These are phyloP conservation scores for Diaporthe velutina DNA, from an alignment of 2,329 filamentous ascomycete genomes.

Conservation along the genomic window DNA sequence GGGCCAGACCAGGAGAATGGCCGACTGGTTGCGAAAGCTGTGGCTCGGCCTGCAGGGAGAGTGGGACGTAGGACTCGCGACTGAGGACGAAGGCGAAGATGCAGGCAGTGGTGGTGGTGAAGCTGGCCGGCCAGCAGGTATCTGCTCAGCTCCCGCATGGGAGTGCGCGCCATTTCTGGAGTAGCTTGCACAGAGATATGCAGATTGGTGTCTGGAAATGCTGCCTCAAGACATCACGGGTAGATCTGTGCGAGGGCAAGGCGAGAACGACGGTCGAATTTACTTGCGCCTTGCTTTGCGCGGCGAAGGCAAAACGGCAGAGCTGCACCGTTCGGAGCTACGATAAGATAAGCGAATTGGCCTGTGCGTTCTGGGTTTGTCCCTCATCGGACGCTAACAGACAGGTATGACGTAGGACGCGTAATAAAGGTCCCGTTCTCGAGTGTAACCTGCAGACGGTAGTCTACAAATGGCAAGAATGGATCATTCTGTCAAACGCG, in stretches of 20 bases:
- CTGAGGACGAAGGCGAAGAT: conserved; percentile 27
- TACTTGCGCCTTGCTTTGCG: not conserved
- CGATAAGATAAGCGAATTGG: not conserved
- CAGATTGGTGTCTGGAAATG: too few relatives aligned
- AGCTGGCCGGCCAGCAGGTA: conserved; percentile 64
- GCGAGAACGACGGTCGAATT: not conserved
- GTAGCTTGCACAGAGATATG: too few relatives aligned
- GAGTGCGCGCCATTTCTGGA: conserved; percentile 58
- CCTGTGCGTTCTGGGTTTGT: not conserved
- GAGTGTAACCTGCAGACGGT: too few relatives aligned
- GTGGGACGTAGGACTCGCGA: not conserved
- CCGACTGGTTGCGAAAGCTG: not conserved
- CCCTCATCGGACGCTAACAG: not conserved
- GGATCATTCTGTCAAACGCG: too few relatives aligned
- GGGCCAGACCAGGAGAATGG: conserved; percentile 11
- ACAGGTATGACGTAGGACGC: not conserved
- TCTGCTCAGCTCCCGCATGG: conserved; percentile 58
- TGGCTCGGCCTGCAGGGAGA: not conserved
- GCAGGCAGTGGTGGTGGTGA: conserved; percentile 57
- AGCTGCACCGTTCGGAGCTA: not conserved
- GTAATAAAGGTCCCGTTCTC: too few relatives aligned
- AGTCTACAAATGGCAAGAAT: too few relatives aligned
- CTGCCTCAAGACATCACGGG: not conserved
- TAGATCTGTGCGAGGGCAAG: too few relatives aligned
- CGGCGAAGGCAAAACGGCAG: not conserved